Evolutionary conservation across 2,329 filamentous ascomycete genomes (phyloP), one percentile per base, ranked within the genome.

Genomic region (Dothistroma pini): DNA sequence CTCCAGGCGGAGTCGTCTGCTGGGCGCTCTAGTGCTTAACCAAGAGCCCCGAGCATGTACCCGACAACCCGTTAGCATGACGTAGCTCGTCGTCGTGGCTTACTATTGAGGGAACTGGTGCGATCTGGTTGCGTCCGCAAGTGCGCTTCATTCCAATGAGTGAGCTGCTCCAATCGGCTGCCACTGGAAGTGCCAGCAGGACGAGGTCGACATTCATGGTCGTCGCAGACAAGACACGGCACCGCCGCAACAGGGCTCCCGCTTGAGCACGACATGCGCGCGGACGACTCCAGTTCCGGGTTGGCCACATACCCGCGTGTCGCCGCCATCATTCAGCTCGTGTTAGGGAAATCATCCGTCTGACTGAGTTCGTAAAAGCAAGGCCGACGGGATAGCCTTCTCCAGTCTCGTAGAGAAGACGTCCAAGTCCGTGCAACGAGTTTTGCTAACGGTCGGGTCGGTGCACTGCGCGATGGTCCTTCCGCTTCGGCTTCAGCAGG

Each of bases 151-250:
- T 29, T 51, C 48, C 48, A 4, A 19, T 29, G 48, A 51, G 48
- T 9, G 10, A 51, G 48, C 48, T 12, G 48, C 48, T 31, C 48
- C 21, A n/a, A 29, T 51, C 21, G 12, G 48, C 48, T 51, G 16
- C 21, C 5, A 12, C 48, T 51, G 21, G 29, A 29, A 51, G 14
- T 51, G 48, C 48, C 12, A 12, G 48, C 48, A 51, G 29, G 48
- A 7, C 48, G 21, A 29, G 25, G 14, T 14, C 47, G 11, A 21
- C 6, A 21, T 21, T 3, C 47, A 49, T 29, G 25, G 38, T 44
- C 38, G 38, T 49, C 21, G 21, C 48, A 51, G 48, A 51, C 29
- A 51, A 51, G 48, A 51, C 48, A 51, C 48, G 48, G 48, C 48
- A 25, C n/a, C n/a, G n/a, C n/a, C n/a, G n/a, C n/a, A n/a, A n/a